phyloP scores from a whole-genome alignment of 768 basidiomycete genomes.

The Grammothele lineata region DNA sequence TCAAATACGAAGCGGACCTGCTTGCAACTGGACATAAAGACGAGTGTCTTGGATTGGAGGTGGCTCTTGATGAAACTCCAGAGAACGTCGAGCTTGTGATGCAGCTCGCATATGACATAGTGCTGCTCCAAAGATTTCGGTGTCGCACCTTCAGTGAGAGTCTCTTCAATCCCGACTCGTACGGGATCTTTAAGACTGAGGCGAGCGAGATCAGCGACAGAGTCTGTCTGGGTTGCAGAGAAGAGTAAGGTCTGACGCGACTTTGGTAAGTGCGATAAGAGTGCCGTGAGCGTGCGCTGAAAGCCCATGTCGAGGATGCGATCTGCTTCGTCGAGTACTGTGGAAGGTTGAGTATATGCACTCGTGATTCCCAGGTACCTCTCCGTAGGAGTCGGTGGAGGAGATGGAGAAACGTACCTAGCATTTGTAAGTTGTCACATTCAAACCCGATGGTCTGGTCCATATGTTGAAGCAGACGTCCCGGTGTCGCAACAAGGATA shows the following conservation, averaged over 20 bases:
- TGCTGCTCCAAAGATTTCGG: slow-evolving; percentile 84
- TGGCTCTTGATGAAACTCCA: slow-evolving; percentile 96
- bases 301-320: slow-evolving; percentile 97
- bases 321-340: slow-evolving; percentile 96
- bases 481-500: slow-evolving; percentile 97
- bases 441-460: slow-evolving; percentile 97
- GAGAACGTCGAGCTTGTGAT: slow-evolving; percentile 85
- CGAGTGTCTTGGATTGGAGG: slow-evolving; percentile 84
- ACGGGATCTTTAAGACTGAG: slow-evolving; percentile 83
- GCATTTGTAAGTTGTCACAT: slow-evolving; percentile 82
- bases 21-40: slow-evolving; percentile 93
- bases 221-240: slow-evolving; percentile 94
- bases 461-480: slow-evolving; percentile 93
- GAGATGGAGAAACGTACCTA: slow-evolving; percentile 52
- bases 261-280: slow-evolving; percentile 87
- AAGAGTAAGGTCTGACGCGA: slow-evolving; percentile 93
- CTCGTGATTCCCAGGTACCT: too few species aligned
- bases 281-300: slow-evolving; percentile 79
- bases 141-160: slow-evolving; percentile 47
- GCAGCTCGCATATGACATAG: slow-evolving; percentile 78
- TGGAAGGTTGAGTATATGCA: background rate
- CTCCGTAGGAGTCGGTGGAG: too few species aligned
- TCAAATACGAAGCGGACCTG: slow-evolving; percentile 97
- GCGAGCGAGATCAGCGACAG: slow-evolving; percentile 82
- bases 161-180: slow-evolving; percentile 60